Percentiles rank a stretch among this genome's conserved stretches.
phyloP scores from a whole-genome alignment of 2,329 filamentous ascomycete species.

The Paecilomyces formosus region DNA sequence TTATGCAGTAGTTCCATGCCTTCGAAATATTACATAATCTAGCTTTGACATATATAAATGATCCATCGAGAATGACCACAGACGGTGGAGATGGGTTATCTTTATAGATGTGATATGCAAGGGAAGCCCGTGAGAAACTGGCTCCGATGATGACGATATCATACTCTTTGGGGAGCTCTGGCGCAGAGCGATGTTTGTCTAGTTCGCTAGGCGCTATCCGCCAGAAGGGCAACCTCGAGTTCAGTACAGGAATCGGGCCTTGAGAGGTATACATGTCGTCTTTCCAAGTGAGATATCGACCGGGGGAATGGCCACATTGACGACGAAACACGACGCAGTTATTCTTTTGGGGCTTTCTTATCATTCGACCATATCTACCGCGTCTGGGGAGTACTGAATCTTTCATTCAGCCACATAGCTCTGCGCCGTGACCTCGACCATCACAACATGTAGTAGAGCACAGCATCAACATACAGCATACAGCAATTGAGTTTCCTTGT shows the following conservation, averaged over 20 bases:
- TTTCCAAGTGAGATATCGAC: neutral
- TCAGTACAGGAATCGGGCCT: neutral
- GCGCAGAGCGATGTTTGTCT: conserved; percentile 33
- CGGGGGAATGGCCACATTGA: neutral
- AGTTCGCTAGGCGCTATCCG: conserved; percentile 30
- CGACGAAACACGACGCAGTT: neutral
- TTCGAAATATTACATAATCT: too few species aligned
- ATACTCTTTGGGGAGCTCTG: conserved; percentile 26
- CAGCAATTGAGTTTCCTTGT: neutral
- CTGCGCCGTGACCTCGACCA: neutral
- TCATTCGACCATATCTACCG: neutral
- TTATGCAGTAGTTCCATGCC: too few species aligned
- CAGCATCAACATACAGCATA: neutral
- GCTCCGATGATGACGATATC: conserved; percentile 41
- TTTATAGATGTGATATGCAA: conserved; percentile 33
- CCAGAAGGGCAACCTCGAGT: conserved; percentile 32
- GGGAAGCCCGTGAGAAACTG: conserved; percentile 37
- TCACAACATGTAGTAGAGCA: too few species aligned
- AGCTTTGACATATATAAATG: too few species aligned
- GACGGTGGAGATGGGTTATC: conserved; percentile 15
- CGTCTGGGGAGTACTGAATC: neutral
- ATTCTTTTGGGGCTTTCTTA: neutral
- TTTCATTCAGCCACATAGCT: neutral
- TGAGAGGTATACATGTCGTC: neutral
- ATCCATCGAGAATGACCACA: conserved; percentile 33